A percentile compares a stretch with the other conserved stretches of the same genome.
Evolutionary conservation across 805 yeast genomes (phyloP).

Genomic region (Huiozyma sinensis): DNA sequence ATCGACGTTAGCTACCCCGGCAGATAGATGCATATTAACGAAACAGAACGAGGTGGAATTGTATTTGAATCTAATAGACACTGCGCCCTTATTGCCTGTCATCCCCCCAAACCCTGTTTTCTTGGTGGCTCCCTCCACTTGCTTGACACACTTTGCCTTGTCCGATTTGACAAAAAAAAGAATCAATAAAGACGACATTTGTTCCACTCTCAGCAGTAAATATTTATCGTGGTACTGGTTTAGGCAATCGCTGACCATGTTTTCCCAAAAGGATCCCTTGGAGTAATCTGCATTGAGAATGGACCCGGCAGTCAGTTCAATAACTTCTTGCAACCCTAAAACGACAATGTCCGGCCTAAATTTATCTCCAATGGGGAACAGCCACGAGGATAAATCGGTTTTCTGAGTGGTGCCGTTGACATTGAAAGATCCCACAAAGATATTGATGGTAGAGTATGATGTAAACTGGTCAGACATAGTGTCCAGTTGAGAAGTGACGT

Average conservation of each 20-base stretch:
- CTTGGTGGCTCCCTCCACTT: constrained; percentile 88
- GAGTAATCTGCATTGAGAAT: constrained; percentile 79
- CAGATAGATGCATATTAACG: constrained; percentile 87
- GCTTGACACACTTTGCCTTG: constrained; percentile 44
- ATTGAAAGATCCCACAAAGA: constrained; percentile 81
- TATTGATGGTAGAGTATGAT: constrained; percentile 43
- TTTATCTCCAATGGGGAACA: constrained; percentile 60
- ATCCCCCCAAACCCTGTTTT: constrained; percentile 96
- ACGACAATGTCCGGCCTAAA: constrained; percentile 68
- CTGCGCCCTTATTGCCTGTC: constrained; percentile 95
- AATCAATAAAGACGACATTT: constrained; percentile 58
- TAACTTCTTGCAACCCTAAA: constrained; percentile 90
- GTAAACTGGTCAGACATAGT: constrained; percentile 41
- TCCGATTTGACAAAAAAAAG: constrained; percentile 50
- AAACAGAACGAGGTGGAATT: constrained; percentile 75
- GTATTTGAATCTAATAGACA: constrained; percentile 78
- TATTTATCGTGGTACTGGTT: constrained; percentile 46
- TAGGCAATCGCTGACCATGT: constrained; percentile 49
- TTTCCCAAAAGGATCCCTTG: constrained; percentile 71
- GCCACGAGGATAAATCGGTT: constrained; percentile 60
- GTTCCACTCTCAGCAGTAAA: constrained; percentile 61
- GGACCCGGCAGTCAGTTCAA: constrained; percentile 86
- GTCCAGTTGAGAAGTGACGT: constrained; percentile 52
- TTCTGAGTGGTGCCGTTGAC: constrained; percentile 60
- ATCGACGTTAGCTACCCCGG: constrained; percentile 70